phyloP scores from a whole-genome alignment of 108 stramenopile genomes.

The Pinguiococcus pyrenoidosus region DNA sequence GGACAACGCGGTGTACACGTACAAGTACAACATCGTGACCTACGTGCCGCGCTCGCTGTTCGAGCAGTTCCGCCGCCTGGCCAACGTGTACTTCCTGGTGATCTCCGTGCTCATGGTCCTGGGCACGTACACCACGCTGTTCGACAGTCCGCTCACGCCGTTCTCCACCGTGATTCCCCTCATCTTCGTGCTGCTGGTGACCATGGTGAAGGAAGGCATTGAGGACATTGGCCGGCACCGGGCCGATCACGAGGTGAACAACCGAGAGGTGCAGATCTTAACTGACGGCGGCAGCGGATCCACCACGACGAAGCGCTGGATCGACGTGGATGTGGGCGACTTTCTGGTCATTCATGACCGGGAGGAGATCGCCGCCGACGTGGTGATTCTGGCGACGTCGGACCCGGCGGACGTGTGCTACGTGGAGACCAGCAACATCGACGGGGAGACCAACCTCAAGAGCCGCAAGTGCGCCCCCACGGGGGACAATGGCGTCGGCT shows the following conservation, averaged over 20 bases:
- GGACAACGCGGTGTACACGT: no score
- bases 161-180: conserved; percentile 86
- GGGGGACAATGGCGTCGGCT: no score
- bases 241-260: conserved; percentile 48
- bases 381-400: conserved; percentile 66
- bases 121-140: conserved; percentile 59
- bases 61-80: conserved; percentile 47
- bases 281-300: conserved; percentile 20
- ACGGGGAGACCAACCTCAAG: conserved; percentile 96
- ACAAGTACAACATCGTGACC: conserved; percentile 27
- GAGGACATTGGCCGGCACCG: no score
- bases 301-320: conserved; percentile 1
- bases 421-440: conserved; percentile 88
- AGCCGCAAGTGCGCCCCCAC: no score
- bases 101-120: conserved; percentile 80
- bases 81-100: conserved; percentile 87
- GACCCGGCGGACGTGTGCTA: conserved; percentile 63
- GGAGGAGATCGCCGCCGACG: conserved; percentile 81
- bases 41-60: conserved; percentile 21
- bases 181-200: conserved; percentile 63
- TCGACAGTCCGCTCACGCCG: conserved; percentile 69
- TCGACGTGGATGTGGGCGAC: conserved; percentile 67
- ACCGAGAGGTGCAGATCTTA: conserved; percentile 45
- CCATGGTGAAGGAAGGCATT: conserved; percentile 77
- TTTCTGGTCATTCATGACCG: conserved; percentile 74